Percentiles rank a stretch among this genome's conserved stretches.
Evolutionary conservation across 139 green algal species (phyloP).

Genomic region (Bryopsis sp.): DNA sequence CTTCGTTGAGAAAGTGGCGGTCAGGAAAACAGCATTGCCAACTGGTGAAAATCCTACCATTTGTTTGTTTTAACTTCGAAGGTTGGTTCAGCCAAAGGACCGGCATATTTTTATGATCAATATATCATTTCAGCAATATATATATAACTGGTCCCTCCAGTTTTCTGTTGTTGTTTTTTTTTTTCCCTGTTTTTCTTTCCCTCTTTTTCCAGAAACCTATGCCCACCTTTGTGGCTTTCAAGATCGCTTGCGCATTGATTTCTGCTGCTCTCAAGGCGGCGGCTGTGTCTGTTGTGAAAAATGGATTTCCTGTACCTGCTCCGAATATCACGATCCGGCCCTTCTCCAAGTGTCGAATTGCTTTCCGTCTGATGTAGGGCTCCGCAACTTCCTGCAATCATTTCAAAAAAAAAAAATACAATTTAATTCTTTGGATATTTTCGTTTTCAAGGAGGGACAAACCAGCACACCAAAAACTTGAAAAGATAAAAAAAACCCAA

Average conservation of each 20-base stretch:
- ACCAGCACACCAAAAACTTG: too few species aligned
- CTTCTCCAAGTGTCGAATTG: conserved; percentile 89
- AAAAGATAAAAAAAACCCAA: too few species aligned
- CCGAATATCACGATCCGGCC: conserved; percentile 95
- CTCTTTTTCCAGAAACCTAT: not conserved
- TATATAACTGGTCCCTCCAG: not conserved
- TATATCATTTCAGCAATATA: not conserved
- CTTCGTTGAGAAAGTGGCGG: not conserved
- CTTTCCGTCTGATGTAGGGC: conserved; percentile 90
- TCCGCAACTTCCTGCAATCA: conserved; percentile 78
- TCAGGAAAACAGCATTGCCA: not conserved
- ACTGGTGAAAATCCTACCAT: not conserved
- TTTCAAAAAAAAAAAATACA: not conserved
- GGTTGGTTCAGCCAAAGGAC: not conserved
- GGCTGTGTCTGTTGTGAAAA: conserved; percentile 97
- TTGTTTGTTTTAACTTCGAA: not conserved
- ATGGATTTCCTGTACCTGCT: conserved; percentile 91
- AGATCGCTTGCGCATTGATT: conserved; percentile 80
- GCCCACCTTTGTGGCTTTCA: conserved; percentile 39
- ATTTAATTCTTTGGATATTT: too few species aligned
- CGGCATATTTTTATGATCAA: not conserved
- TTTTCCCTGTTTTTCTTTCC: not conserved
- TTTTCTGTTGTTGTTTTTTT: not conserved
- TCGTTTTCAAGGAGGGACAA: too few species aligned
- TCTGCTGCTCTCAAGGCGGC: conserved; percentile 91